Evolutionary conservation across 139 green algal species (phyloP).

Genomic region (Auxenochlorella pyrenoidosa): DNA sequence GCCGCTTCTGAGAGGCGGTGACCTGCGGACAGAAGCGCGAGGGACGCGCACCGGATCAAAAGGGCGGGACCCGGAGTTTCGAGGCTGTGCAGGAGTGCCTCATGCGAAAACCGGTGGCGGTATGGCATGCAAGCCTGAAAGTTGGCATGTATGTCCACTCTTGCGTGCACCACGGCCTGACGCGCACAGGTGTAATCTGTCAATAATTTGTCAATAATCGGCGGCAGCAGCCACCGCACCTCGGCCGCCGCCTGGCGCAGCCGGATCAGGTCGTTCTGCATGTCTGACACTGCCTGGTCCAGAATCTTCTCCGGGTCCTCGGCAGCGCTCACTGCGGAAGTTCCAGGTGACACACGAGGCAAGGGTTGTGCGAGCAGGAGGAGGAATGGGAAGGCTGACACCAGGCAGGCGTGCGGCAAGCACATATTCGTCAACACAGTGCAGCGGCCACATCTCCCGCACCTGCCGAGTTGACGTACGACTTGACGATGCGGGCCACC

Average conservation of each 20-base stretch:
- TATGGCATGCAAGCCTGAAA: too few species aligned
- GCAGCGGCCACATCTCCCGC: not conserved
- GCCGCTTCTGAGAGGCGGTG: conserved; percentile 96
- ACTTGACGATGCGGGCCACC: conserved; percentile 85
- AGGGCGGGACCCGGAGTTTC: too few species aligned
- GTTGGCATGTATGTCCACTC: too few species aligned
- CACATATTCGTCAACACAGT: not conserved
- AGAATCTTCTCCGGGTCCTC: conserved; percentile 99
- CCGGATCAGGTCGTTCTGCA: conserved; percentile 98
- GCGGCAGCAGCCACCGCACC: conserved; percentile 27
- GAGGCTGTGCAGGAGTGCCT: too few species aligned
- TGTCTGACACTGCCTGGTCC: conserved; percentile 96
- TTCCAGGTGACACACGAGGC: not conserved
- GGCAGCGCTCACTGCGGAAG: conserved; percentile 71
- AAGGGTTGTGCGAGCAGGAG: not conserved
- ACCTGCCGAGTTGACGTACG: conserved; percentile 92
- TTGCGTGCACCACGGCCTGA: too few species aligned
- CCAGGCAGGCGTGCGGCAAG: not conserved
- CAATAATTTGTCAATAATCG: too few species aligned
- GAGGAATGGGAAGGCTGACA: not conserved
- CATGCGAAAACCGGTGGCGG: too few species aligned
- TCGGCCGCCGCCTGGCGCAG: conserved; percentile 97
- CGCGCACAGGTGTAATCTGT: too few species aligned
- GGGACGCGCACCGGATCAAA: not conserved
- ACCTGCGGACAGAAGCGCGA: conserved; percentile 51